Evolutionary conservation across 2,329 filamentous ascomycete species (phyloP).

Genomic region (Colletotrichum sp.): DNA sequence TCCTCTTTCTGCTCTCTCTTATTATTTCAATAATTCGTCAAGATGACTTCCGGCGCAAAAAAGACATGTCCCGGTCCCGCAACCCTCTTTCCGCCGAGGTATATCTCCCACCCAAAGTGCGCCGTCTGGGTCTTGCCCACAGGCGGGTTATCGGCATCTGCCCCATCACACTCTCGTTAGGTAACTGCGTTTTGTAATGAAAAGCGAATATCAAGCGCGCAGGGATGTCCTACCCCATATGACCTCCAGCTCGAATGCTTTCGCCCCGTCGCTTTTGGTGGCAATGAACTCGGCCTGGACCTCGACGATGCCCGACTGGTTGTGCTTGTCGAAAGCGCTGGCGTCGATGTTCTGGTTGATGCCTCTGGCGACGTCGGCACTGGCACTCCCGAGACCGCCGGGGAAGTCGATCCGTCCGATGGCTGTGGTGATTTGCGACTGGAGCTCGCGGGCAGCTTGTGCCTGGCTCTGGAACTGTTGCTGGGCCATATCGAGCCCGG

Average conservation of each 20-base stretch:
- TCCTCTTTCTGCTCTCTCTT: fast-evolving
- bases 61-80: neutral
- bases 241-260: neutral
- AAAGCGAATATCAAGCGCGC: neutral
- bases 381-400: neutral
- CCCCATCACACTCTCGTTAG: neutral
- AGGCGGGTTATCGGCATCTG: neutral
- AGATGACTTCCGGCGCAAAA: neutral
- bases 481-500: neutral
- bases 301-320: neutral
- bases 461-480: neutral
- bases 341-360: neutral
- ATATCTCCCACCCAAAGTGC: neutral
- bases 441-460: neutral
- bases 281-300: neutral
- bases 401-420: neutral
- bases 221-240: neutral
- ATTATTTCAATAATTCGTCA: neutral
- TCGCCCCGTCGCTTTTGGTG: neutral
- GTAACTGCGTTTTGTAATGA: neutral
- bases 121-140: neutral
- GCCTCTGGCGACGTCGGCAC: fast-evolving
- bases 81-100: neutral
- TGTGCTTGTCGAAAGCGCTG: neutral
- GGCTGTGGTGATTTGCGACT: neutral